Evolutionary conservation across 352 stramenopile genomes (phyloP).

Genomic region (Hyaloperonospora brassicae): DNA sequence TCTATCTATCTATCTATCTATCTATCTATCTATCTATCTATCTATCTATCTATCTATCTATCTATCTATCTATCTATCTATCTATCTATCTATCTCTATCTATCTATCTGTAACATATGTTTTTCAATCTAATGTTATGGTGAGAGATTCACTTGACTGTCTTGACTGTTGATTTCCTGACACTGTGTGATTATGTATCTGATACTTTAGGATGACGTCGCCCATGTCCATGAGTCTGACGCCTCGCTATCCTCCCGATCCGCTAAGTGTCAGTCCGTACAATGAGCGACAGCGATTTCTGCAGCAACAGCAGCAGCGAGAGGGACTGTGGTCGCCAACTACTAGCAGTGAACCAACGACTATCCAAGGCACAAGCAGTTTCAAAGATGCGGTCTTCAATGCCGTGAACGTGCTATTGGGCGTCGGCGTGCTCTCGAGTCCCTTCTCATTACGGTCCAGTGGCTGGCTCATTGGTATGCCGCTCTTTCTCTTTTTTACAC

Average conservation of each 20-base stretch:
- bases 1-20: no score
- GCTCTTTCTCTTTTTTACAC: slow-evolving; percentile 77
- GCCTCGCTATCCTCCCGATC: slow-evolving; percentile 8
- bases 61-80: no score
- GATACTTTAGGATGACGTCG: slow-evolving; percentile 37
- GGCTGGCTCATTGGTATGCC: slow-evolving; percentile 59
- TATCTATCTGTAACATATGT: no score
- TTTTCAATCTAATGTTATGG: not conserved
- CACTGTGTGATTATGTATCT: no score
- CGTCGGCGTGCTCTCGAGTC: slow-evolving; percentile 76
- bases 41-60: no score
- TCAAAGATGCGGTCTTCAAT: slow-evolving; percentile 74
- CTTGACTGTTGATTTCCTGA: no score
- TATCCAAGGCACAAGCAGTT: slow-evolving; percentile 47
- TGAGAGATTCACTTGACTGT: not conserved
- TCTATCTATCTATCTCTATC: no score
- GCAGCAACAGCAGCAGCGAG: slow-evolving; percentile 18
- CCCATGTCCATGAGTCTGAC: slow-evolving; percentile 29
- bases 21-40: no score
- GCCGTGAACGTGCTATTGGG: slow-evolving; percentile 83
- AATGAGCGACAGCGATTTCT: slow-evolving; percentile 37
- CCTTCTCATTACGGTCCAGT: slow-evolving; percentile 73
- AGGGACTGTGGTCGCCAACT: slow-evolving; percentile 19
- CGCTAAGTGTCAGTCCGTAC: slow-evolving; percentile 34
- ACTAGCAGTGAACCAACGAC: slow-evolving; percentile 9